These are phyloP conservation scores for Platismatia glauca DNA, from an alignment of 495 filamentous ascomycete species.

Conservation along the genomic window DNA sequence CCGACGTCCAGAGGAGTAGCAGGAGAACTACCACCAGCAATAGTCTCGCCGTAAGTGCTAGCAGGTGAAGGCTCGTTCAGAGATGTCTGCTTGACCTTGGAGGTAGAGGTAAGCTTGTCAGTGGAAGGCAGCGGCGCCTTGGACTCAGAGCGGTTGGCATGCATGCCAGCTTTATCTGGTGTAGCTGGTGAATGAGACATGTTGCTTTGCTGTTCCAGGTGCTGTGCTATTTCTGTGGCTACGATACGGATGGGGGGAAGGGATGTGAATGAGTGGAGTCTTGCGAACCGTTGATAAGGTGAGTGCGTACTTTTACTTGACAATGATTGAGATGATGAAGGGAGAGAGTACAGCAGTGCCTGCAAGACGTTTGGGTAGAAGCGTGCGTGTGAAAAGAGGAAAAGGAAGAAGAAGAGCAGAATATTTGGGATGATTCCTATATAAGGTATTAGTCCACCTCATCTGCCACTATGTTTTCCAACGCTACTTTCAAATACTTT, in stretches of 20 bases:
- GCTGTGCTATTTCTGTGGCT: background rate
- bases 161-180: conserved; percentile 15
- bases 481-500: background rate
- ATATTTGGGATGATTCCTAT: background rate
- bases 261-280: background rate
- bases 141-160: background rate
- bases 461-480: background rate
- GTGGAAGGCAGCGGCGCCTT: conserved; percentile 10
- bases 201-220: background rate
- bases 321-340: background rate
- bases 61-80: conserved; percentile 31
- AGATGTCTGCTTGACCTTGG: conserved; percentile 18
- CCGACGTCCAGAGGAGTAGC: conserved; percentile 24
- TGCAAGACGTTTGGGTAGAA: background rate
- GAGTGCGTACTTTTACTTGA: background rate
- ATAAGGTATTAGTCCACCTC: background rate
- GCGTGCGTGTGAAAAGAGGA: background rate
- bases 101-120: conserved; percentile 14
- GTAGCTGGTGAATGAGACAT: conserved; percentile 25
- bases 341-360: background rate
- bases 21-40: conserved; percentile 26
- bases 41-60: conserved; percentile 32
- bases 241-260: background rate
- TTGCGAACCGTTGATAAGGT: background rate
- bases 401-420: conserved; percentile 9